Evolutionary conservation across 129 eudicot genomes (phyloP), one percentile per base, ranked within the genome.

Genomic region (Lactuca sativa): DNA sequence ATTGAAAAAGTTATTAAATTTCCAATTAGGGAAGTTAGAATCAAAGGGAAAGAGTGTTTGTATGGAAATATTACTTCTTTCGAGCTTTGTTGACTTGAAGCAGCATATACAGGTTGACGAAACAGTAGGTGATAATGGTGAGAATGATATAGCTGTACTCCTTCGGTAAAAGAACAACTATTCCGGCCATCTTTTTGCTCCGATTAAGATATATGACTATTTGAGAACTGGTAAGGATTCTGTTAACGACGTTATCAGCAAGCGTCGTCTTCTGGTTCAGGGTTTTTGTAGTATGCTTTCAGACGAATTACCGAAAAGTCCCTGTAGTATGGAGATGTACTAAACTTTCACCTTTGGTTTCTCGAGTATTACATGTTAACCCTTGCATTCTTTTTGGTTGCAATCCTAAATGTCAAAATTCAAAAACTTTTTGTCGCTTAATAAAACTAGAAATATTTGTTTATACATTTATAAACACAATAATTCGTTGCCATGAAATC

Each of bases 1-100:
- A 74, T 65, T 51, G 31, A 10, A 52, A 5, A 11, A 48, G 7
- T 69, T 36, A n/a, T 37, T 40, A 49, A 52, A 11, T 34, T 63
- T 63, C 54, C 71, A 21, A 17, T 48, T 31, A 53, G 32, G 66
- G 51, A 4, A 40, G 25, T 11, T 31, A 36, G 57, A 37, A 73
- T 37, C 16, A 52, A 34, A 14, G 34, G 40, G 25, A 16, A 13
- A 47, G 13, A 43, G 37, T 61, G 69, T 60, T 52, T 72, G 41
- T 17, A 18, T 18, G 54, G 52, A 2, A 13, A 31, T n/a, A 7
- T 77, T 69, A 77, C 81, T 70, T 77, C 60, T 77, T 77, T 31
- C 81, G 81, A 18, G 81, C 81, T 43, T 4, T 77, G 66, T 71
- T 71, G 71, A 77, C 81, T 77, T 69, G 71, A 62, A 77, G 53